phyloP scores from a whole-genome alignment of 2,329 filamentous ascomycete genomes.

The Mycosphaerelloides madeirae region DNA sequence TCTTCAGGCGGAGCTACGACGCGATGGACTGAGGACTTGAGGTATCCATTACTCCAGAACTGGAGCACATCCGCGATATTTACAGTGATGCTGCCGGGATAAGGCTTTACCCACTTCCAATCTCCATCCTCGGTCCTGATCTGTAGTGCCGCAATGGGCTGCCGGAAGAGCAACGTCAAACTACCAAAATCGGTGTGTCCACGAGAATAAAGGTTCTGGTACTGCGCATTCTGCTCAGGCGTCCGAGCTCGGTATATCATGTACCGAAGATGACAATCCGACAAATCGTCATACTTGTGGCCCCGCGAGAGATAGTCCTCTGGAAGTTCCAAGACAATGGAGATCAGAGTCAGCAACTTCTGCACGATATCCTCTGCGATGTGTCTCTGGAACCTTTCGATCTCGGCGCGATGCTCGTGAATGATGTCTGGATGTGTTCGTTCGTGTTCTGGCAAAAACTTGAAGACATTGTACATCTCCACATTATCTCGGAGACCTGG shows the following conservation, averaged over 20 bases:
- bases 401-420: slow-evolving; percentile 48
- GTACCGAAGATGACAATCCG: slow-evolving; percentile 27
- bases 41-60: slow-evolving; percentile 38
- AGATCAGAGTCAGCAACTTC: slow-evolving; percentile 56
- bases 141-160: slow-evolving; percentile 40
- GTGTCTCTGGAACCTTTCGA: slow-evolving; percentile 51
- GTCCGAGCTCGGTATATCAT: slow-evolving; percentile 30
- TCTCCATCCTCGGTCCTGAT: slow-evolving; percentile 32
- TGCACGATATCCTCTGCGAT: slow-evolving; percentile 54
- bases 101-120: slow-evolving; percentile 41
- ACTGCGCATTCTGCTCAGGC: slow-evolving; percentile 26
- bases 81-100: slow-evolving; percentile 39
- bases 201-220: slow-evolving; percentile 28
- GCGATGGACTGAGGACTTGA: slow-evolving; percentile 49
- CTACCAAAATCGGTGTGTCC: slow-evolving; percentile 43
- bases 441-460: slow-evolving; percentile 36
- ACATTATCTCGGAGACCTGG: slow-evolving; percentile 46
- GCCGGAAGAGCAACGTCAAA: slow-evolving; percentile 42
- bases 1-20: slow-evolving; percentile 47
- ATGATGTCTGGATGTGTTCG: slow-evolving; percentile 33
- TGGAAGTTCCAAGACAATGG: slow-evolving; percentile 56
- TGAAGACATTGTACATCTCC: slow-evolving; percentile 57
- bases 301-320: slow-evolving; percentile 54
- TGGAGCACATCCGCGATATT: slow-evolving; percentile 40
- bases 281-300: slow-evolving; percentile 54